These are phyloP conservation scores for Oenanthe javanica DNA, from an alignment of 140 eudicot genomes.

Conservation along the genomic window DNA sequence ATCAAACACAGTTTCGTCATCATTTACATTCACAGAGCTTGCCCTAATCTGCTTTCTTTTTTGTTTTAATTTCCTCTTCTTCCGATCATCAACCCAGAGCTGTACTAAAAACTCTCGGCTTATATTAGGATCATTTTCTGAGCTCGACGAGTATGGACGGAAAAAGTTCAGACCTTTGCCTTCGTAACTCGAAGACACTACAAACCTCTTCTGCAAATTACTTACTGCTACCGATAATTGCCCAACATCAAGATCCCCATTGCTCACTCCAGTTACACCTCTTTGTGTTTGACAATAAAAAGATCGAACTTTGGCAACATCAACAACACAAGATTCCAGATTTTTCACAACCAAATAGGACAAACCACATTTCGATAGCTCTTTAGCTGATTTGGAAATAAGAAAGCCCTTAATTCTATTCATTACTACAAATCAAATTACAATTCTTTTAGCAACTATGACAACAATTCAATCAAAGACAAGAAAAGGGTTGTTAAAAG, in stretches of 20 bases:
- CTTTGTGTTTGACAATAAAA: background rate
- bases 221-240: slow-evolving; percentile 16
- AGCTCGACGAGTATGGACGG: slow-evolving; percentile 20
- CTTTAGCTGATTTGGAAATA: slow-evolving; percentile 19
- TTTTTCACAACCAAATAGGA: slow-evolving; percentile 12
- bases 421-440: slow-evolving; percentile 34
- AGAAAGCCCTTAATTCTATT: slow-evolving; percentile 33
- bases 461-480: background rate
- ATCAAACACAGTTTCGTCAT: slow-evolving; percentile 15
- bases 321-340: slow-evolving; percentile 15
- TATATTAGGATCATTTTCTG: slow-evolving; percentile 38
- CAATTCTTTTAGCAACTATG: background rate
- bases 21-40: slow-evolving; percentile 14
- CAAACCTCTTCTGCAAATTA: slow-evolving; percentile 18
- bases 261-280: slow-evolving; percentile 19
- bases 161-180: slow-evolving; percentile 11
- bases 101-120: slow-evolving; percentile 64
- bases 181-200: slow-evolving; percentile 14
- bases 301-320: slow-evolving; percentile 11
- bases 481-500: background rate
- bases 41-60: slow-evolving; percentile 25
- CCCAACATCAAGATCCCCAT: slow-evolving; percentile 13
- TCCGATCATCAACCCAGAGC: slow-evolving; percentile 66
- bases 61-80: slow-evolving; percentile 23
- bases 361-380: slow-evolving; percentile 17